Evolutionary conservation across 345 rosid genomes (phyloP).

Genomic region (Corchorus capsularis): DNA sequence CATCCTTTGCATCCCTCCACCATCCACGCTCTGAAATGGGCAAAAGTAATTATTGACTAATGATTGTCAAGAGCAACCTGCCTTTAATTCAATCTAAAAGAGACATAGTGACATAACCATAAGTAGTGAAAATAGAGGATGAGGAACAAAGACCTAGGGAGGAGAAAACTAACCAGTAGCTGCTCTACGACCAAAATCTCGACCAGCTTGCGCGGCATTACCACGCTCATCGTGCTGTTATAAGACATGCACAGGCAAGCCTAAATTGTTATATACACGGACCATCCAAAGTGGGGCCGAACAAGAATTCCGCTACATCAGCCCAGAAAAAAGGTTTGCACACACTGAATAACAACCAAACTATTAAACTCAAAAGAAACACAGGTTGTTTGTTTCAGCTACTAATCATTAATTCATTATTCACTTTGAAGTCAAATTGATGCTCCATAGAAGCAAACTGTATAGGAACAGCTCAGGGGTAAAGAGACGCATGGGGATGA

Average conservation of each 20-base stretch:
- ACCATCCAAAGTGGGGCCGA: slow-evolving; percentile 45
- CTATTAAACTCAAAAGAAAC: slow-evolving; percentile 32
- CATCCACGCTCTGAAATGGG: slow-evolving; percentile 55
- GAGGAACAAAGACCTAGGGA: slow-evolving; percentile 1
- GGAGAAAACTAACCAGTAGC: slow-evolving; percentile 54
- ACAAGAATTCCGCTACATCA: slow-evolving; percentile 59
- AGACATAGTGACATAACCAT: neutral
- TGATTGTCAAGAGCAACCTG: neutral
- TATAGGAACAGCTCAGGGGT: neutral
- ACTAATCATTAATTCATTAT: slow-evolving; percentile 11
- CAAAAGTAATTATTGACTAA: neutral
- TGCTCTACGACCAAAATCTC: slow-evolving; percentile 51
- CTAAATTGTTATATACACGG: slow-evolving; percentile 69
- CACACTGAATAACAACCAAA: slow-evolving; percentile 47
- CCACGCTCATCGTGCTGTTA: slow-evolving; percentile 89
- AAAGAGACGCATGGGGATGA: neutral
- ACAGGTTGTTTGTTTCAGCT: slow-evolving; percentile 8
- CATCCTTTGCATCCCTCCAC: slow-evolving; percentile 63
- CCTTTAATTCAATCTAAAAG: neutral
- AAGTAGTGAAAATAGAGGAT: neutral
- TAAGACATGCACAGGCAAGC: slow-evolving; percentile 81
- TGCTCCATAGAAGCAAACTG: slow-evolving; percentile 15
- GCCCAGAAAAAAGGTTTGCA: slow-evolving; percentile 47
- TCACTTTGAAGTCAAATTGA: slow-evolving; percentile 19
- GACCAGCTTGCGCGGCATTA: slow-evolving; percentile 63